Evolutionary conservation across 306 rosid species (phyloP).

Genomic region (Gastrolobium bilobum): DNA sequence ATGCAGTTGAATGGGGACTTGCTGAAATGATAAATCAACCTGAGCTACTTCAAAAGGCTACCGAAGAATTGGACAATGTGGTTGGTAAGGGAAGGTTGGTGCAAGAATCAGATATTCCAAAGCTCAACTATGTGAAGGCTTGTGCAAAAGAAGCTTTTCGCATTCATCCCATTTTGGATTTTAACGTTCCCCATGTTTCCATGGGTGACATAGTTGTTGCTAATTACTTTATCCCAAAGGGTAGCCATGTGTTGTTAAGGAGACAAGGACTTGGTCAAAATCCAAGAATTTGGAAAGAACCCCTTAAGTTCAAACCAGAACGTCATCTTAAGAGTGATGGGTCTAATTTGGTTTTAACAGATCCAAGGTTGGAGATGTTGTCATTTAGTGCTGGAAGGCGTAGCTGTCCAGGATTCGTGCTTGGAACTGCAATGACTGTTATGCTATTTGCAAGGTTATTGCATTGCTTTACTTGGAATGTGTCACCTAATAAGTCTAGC

Average conservation of each 20-base stretch:
- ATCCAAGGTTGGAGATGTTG: conserved; percentile 3
- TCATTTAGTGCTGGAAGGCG: conserved; percentile 32
- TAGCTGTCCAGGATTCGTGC: neutral
- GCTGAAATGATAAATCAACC: conserved; percentile 54
- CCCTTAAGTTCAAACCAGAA: no score
- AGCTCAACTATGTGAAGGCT: no score
- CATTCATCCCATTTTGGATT: conserved; percentile 52
- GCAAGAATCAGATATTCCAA: no score
- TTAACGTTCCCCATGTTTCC: conserved; percentile 49
- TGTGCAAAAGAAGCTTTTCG: neutral
- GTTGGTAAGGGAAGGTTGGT: no score
- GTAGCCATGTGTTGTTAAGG: conserved; percentile 48
- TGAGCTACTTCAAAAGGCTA: conserved; percentile 27
- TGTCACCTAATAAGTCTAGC: no score
- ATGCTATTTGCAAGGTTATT: conserved; percentile 20
- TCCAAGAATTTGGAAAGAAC: no score
- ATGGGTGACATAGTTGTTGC: conserved; percentile 34
- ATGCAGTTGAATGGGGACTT: neutral
- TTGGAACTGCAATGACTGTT: neutral
- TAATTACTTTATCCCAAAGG: conserved; percentile 54
- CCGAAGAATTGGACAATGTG: no score
- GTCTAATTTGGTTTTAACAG: no score
- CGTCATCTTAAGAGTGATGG: no score
- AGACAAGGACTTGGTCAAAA: no score
- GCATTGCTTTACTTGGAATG: neutral